Base-by-base conservation (phyloP, 371 early-diverging fungal species). In the Haplosporangium sp. region DNA sequence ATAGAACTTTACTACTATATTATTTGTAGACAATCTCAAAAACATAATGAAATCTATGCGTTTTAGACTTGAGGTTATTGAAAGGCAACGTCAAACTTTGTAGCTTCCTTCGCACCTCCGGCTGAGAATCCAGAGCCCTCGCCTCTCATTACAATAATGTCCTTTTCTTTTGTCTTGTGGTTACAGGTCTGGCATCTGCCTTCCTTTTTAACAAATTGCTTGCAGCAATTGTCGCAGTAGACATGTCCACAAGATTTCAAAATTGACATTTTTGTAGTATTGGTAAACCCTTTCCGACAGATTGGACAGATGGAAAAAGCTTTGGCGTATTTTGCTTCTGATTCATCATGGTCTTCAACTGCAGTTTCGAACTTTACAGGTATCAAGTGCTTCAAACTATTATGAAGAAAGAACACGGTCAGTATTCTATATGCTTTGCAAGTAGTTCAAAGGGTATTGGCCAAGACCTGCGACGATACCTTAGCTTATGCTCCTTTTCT, bases 91-190 rank as follows among this genome's bases (percentile, higher is more conserved):
- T 86, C 93, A 67, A 91, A 92, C 71, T 89, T 94, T 9, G 90
- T 93, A 42, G 93, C 88, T 48, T 93, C 94, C 63, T 89, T 85
- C 11, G 93, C 94, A 39, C 95, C 96, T 11, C 91, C 93, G 20
- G 92, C 88, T 13, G 93, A 88, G 84, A 93, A 96, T 10, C 96
- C 96, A 4, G 96, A 83, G 61, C 97, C 97, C 73, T 98, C 98
- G 1, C 90, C 88, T 17, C 87, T 86, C 86, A 98, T 86, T 40
- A 87, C 82, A 6, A 96, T 79, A 56, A 95, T 87, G 67, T 96
- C 95, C 61, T 90, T 91, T 11, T 89, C 87, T 57, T 91, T 88
- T 19, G 89, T 86, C 65, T 91, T 93, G 13, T 65, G 81, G 27
- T 95, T 94, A 64, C 98, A 98, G 5, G 94, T 91, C 84, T 92